Evolutionary conservation across 805 yeast species (phyloP).

Genomic region (Lipomyces orientalis): DNA sequence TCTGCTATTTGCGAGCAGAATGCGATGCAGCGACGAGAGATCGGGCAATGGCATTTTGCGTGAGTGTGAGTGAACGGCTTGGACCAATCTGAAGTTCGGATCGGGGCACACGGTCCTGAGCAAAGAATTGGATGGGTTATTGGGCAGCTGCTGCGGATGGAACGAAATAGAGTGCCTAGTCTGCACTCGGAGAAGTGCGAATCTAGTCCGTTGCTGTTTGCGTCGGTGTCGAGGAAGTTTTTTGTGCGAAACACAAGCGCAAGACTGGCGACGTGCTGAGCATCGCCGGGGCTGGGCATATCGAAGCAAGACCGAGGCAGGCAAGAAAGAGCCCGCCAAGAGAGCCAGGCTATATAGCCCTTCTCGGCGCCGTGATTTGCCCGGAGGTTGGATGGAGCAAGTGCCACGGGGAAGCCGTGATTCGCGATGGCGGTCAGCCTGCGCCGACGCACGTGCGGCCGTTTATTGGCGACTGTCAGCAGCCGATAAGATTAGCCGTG

Average conservation of each 20-base stretch:
- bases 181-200: background rate
- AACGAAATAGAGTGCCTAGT: background rate
- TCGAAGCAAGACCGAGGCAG: background rate
- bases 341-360: background rate
- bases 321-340: background rate
- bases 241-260: background rate
- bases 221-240: background rate
- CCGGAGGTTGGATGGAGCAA: background rate
- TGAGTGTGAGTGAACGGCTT: background rate
- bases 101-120: background rate
- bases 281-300: background rate
- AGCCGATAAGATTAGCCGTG: no score
- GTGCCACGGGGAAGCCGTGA: background rate
- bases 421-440: no score
- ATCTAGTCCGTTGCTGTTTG: background rate
- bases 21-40: background rate
- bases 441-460: no score
- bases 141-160: no score
- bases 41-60: background rate
- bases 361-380: background rate
- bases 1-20: no score
- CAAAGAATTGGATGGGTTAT: no score
- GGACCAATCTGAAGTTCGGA: background rate
- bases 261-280: background rate
- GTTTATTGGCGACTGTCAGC: no score